Base-by-base conservation (phyloP, 106 monocot genomes). In the Ottelia alismoides region DNA sequence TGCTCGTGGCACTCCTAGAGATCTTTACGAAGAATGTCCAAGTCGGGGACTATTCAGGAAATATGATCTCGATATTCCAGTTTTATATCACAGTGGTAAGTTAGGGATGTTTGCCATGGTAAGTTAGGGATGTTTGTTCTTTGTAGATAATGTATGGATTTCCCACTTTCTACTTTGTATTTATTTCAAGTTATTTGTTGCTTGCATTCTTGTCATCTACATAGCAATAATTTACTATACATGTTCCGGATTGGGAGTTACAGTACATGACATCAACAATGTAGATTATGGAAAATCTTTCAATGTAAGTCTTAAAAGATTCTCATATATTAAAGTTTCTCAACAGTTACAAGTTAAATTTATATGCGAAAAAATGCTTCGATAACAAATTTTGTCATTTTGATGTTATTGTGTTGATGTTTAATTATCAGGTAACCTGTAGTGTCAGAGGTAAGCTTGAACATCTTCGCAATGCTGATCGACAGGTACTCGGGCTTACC, bases 231-330 rank as follows among this genome's bases (percentile, higher is more conserved):
- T 85, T 24, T 91, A 91, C 78, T 72, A 78, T 61, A 54, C 78
- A 81, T 78, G 91, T 91, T 56, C 85, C 91, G 50, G 78, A 91
- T 52, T 91, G 91, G 91, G 69, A 75, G 51, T 91, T 73, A 78
- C 64, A 57, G 73, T 91, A 22, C 77, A 62, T 30, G 56, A 81
- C 28, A 60, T 10, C 49, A 56, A 72, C 28, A 74, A 65, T 61
- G 48, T 24, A 31, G 70, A 78, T 29, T 75, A 62, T 48, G 85
- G 80, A 22, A 91, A 91, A 48, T 30, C 64, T 19, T 76, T 81
- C 45, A 78, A 63, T 23, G 91, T 85, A 78, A 71, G 72, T n/a
- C n/a, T 12, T 18, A n/a, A n/a, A 9, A 28, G 30, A 11, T 12
- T 55, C 12, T 58, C 18, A 44, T 25, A 11, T 45, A 17, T n/a